Conservation (phyloP, 1,139 yeast genomes). For the Kodamaea arcana region DNA sequence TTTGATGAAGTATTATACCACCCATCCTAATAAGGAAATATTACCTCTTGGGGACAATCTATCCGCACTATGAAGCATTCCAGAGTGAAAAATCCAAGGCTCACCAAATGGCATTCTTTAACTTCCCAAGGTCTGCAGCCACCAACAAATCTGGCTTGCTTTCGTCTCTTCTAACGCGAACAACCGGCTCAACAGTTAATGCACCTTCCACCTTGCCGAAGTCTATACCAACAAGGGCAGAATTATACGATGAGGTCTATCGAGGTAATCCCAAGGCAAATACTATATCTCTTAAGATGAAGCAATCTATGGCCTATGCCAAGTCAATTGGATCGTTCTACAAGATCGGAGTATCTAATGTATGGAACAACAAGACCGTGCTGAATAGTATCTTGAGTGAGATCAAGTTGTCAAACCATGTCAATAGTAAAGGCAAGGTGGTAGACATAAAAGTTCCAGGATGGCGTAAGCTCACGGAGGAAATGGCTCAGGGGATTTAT, state of each 20-base stretch:
- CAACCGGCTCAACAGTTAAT: constrained; percentile 16
- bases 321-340: constrained; percentile 44
- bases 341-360: constrained; percentile 48
- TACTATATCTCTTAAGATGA: constrained; percentile 23
- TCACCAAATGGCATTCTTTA: constrained; percentile 5
- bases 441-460: constrained; percentile 23
- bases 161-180: constrained; percentile 14
- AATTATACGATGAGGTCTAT: constrained; percentile 26
- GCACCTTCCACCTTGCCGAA: constrained; percentile 39
- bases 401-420: constrained; percentile 18
- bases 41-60: too few species aligned
- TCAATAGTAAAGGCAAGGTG: constrained; percentile 25
- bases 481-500: constrained; percentile 35
- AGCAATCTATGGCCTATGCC: constrained; percentile 37
- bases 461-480: constrained; percentile 25
- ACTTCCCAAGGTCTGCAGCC: constrained; percentile 15
- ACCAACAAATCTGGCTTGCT: constrained; percentile 15
- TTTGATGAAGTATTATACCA: too few species aligned
- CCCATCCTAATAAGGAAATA: too few species aligned
- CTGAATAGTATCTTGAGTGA: constrained; percentile 20
- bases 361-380: constrained; percentile 39
- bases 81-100: background rate
- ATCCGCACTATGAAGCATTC: too few species aligned
- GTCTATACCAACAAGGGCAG: constrained; percentile 26
- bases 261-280: constrained; percentile 16